Evolutionary conservation across 2,329 filamentous ascomycete genomes (phyloP).

Genomic region (Mycosphaerella sp.): DNA sequence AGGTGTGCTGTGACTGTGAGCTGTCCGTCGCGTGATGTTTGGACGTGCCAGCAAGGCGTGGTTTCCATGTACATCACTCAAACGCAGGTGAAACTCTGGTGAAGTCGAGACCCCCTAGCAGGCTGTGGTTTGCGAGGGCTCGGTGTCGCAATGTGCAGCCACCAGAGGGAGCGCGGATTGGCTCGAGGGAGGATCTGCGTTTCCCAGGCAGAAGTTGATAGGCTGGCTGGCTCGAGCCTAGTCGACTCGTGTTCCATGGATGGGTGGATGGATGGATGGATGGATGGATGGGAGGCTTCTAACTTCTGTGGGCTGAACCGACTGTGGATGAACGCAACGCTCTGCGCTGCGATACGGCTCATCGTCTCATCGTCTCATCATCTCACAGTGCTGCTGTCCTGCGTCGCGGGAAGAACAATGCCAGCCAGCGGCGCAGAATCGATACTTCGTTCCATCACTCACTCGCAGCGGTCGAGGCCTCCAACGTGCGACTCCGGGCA

Average conservation of each 20-base stretch:
- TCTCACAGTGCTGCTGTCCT: too few species aligned
- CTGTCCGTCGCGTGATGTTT: neutral
- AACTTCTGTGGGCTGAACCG: too few species aligned
- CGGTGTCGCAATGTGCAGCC: conserved; percentile 1
- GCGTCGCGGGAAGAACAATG: too few species aligned
- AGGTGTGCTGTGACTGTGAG: neutral
- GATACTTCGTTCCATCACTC: too few species aligned
- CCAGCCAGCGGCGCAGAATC: neutral
- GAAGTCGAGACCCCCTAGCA: neutral
- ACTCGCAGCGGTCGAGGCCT: too few species aligned
- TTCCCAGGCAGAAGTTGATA: conserved; percentile 8
- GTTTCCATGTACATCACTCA: neutral
- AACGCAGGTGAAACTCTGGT: conserved; percentile 10
- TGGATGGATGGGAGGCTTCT: too few species aligned
- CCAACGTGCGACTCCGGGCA: too few species aligned
- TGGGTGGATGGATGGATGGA: too few species aligned
- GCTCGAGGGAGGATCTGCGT: conserved; percentile 8
- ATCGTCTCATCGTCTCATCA: too few species aligned
- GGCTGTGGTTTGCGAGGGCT: neutral
- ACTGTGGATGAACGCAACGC: neutral
- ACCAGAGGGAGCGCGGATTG: conserved; percentile 1
- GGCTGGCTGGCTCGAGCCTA: conserved; percentile 8
- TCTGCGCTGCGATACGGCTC: neutral
- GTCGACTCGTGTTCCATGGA: conserved; percentile 4
- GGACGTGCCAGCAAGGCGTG: neutral